Evolutionary conservation across 345 rosid species (phyloP), one percentile per base, ranked within the genome.

Genomic region (Citrus maxima): DNA sequence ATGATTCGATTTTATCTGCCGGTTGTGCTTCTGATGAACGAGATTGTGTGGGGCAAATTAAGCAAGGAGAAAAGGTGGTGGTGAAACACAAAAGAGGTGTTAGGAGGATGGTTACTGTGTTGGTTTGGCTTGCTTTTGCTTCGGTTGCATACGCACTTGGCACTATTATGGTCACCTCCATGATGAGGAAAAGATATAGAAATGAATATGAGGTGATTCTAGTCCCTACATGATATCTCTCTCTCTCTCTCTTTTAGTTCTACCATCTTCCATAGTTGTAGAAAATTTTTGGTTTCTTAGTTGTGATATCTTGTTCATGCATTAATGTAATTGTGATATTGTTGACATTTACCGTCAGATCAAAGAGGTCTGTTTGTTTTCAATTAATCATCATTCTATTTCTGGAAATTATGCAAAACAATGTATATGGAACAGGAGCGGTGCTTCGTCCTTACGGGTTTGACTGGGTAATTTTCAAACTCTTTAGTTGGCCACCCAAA

Each of bases 191-290:
- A 34, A 56, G 74, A 49, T 27, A 75, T 34, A 65, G 72, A 37
- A 54, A 72, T 74, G 78, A 70, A 32, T 32, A 49, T 62, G 76
- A 77, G 74, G 72, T 79, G 70, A 73, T 73, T 66, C 76, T 78
- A 59, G 79, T 85, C 67, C 90, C 90, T 21, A 88, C 90, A 22
- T 88, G 83, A 88, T 69, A 5, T 30, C 5, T 46, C 16, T 32
- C 55, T 8, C 14, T 66, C 32, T 46, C 58, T 16, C 27, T 22
- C 27, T 37, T 14, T 25, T 62, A 40, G 22, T 42, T 75, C 7
- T 40, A 37, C 59, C 14, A n/a, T 42, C 32, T 2, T 14, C 34
- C 12, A 46, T 70, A 27, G 28, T 46, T 46, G 5, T 46, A 46
- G 18, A 46, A 46, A 13, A 3, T 46, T 42, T 46, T 46, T 46